Percentiles rank a stretch among this genome's conserved stretches.
Evolutionary conservation across 352 stramenopile genomes (phyloP).

Genomic region (Phytophthora kernoviae): DNA sequence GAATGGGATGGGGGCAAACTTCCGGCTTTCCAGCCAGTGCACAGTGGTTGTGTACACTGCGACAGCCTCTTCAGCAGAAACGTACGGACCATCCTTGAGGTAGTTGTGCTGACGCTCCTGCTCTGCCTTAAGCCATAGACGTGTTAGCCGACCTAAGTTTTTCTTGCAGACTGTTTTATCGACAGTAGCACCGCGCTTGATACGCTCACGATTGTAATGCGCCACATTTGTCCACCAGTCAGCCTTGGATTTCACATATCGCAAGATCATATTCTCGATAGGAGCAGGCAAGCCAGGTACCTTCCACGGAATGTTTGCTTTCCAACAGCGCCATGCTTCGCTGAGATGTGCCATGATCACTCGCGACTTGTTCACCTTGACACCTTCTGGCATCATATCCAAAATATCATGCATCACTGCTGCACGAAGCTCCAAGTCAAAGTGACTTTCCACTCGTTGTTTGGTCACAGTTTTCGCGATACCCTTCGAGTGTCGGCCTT

Average conservation of each 20-base stretch:
- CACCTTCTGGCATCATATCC: slow-evolving; percentile 99
- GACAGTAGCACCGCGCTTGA: slow-evolving; percentile 98
- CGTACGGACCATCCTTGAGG: slow-evolving; percentile 98
- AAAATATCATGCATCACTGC: slow-evolving; percentile 99
- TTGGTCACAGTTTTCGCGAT: slow-evolving; percentile 99
- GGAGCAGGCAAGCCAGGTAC: slow-evolving; percentile 98
- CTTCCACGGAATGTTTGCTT: slow-evolving; percentile 99
- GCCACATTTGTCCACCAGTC: slow-evolving; percentile 99
- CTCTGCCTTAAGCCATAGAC: slow-evolving; percentile 99
- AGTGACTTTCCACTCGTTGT: slow-evolving; percentile 99
- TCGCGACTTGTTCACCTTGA: slow-evolving; percentile 99
- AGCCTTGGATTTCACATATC: slow-evolving; percentile 99
- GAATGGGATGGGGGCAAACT: slow-evolving; percentile 99
- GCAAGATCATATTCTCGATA: slow-evolving; percentile 99
- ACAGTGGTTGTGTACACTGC: slow-evolving; percentile 99
- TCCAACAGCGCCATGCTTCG: slow-evolving; percentile 98
- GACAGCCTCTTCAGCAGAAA: slow-evolving; percentile 98
- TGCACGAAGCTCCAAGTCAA: slow-evolving; percentile 98
- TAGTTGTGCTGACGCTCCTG: slow-evolving; percentile 99
- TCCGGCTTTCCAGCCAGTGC: slow-evolving; percentile 99
- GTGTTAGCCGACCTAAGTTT: slow-evolving; percentile 98
- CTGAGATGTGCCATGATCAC: slow-evolving; percentile 99
- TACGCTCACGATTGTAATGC: slow-evolving; percentile 99
- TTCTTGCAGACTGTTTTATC: slow-evolving; percentile 99
- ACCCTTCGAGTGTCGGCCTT: slow-evolving; percentile 98